phyloP scores from a whole-genome alignment of 2,329 filamentous ascomycete species.

The Sporothrix protearum region DNA sequence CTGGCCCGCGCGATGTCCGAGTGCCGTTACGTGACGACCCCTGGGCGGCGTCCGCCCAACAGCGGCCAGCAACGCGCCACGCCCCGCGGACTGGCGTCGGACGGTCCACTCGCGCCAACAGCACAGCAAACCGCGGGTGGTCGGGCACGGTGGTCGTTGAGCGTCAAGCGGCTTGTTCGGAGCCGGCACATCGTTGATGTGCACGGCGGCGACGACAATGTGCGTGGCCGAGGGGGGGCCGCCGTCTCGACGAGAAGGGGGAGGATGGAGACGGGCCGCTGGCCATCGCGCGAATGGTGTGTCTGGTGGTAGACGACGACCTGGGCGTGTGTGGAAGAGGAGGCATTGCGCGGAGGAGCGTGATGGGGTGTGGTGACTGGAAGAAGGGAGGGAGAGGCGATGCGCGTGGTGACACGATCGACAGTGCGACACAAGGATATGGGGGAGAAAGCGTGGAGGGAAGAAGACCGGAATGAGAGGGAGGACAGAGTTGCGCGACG shows the following conservation, averaged over 20 bases:
- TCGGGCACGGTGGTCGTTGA: constrained; percentile 71
- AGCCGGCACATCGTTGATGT: constrained; percentile 58
- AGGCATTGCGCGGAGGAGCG: constrained; percentile 10
- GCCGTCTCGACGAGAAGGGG: constrained; percentile 36
- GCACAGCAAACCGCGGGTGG: constrained; percentile 56
- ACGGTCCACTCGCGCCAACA: constrained; percentile 80
- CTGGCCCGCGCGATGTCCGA: no score
- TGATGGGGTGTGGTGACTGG: not conserved
- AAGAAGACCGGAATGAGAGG: not conserved
- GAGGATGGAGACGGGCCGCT: constrained; percentile 41
- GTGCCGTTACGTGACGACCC: no score
- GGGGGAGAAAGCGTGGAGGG: not conserved
- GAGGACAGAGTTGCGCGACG: not conserved
- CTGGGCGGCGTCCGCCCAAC: constrained; percentile 73
- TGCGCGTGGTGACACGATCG: not conserved
- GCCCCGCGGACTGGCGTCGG: no score
- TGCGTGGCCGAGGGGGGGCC: constrained; percentile 53
- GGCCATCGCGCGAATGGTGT: constrained; percentile 38
- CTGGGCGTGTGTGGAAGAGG: constrained; percentile 35
- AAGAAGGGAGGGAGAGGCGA: not conserved
- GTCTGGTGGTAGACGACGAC: constrained; percentile 43
- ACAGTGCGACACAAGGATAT: not conserved
- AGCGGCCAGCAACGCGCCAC: constrained; percentile 82
- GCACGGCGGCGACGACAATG: constrained; percentile 73
- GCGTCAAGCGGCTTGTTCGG: constrained; percentile 52